A percentile compares a stretch with the other conserved stretches of the same genome.
Evolutionary conservation across 371 early-diverging fungal genomes (phyloP).

Genomic region (Capillidium rhysosporum): DNA sequence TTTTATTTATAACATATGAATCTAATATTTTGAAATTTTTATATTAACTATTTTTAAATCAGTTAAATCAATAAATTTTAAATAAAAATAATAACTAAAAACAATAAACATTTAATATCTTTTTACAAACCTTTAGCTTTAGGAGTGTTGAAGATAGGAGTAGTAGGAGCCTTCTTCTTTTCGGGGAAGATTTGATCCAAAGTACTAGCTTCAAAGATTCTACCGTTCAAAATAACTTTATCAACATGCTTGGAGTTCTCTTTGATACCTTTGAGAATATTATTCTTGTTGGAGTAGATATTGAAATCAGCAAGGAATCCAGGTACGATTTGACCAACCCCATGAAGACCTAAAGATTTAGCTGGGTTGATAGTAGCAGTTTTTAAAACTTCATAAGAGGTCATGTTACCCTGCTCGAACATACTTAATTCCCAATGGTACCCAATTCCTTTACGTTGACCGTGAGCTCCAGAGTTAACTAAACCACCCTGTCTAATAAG

Average conservation of each 20-base stretch:
- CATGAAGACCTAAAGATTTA: background rate
- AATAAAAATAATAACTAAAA: no score
- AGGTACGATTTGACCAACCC: background rate
- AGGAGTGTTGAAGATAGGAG: background rate
- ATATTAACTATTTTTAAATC: no score
- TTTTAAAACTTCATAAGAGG: background rate
- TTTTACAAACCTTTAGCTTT: no score
- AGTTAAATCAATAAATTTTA: no score
- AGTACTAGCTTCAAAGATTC: background rate
- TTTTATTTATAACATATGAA: no score
- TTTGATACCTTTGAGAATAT: background rate
- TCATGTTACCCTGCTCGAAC: background rate
- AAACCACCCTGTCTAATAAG: background rate
- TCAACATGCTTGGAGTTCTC: background rate
- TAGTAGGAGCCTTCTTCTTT: background rate
- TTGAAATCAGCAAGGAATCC: background rate
- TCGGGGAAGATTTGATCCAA: background rate
- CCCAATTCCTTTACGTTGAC: background rate
- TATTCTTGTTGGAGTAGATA: background rate
- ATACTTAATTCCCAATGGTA: background rate
- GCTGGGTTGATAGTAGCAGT: background rate
- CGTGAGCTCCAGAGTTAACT: background rate
- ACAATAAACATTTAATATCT: no score
- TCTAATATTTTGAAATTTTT: no score
- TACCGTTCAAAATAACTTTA: background rate